Evolutionary conservation across 371 early-diverging fungal genomes (phyloP), one percentile per base, ranked within the genome.

Genomic region (Mortierella sp.): DNA sequence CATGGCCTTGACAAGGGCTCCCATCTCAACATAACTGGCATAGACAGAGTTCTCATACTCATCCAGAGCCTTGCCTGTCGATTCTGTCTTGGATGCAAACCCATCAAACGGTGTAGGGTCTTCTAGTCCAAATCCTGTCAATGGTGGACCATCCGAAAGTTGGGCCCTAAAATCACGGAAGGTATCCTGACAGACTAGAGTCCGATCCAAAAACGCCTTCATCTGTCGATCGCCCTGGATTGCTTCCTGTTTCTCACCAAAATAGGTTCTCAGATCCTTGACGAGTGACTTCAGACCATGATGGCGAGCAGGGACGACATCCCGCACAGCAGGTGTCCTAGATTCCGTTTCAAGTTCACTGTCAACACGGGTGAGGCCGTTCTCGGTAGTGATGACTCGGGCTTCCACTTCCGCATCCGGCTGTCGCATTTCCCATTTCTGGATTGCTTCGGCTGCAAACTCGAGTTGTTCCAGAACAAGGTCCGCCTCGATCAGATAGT

Each of bases 181-280:
- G 0, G 64, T 43, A 16, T 65, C 60, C 25, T 69, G 73, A 19
- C 73, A 77, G 25, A 62, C 26, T 16, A 69, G 52, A 1, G 79
- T 77, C 29, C 56, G 25, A 23, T 72, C 73, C 25, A 77, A 56
- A 29, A 77, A 77, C n/a, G 60, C 69, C 48, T 63, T 72, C 79
- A 77, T 77, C 50, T 69, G 68, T 50, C 79, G 68, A 55, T 77
- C 79, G 0, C 79, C 79, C 14, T 77, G 59, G 63, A 77, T 72
- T 30, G 66, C 69, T 52, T 68, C 60, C 50, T 72, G 70, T 62
- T 77, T 77, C 21, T 69, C 56, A 1, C 47, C 57, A 50, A 77
- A 77, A 45, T 56, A 68, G 12, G 60, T 60, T 14, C 79, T 56
- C 43, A 77, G 47, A 56, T 72, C 60, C 28, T 63, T 67, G 56